Evolutionary conservation across 164 flowering plant species (phyloP).

Genomic region (Buxus sempervirens): DNA sequence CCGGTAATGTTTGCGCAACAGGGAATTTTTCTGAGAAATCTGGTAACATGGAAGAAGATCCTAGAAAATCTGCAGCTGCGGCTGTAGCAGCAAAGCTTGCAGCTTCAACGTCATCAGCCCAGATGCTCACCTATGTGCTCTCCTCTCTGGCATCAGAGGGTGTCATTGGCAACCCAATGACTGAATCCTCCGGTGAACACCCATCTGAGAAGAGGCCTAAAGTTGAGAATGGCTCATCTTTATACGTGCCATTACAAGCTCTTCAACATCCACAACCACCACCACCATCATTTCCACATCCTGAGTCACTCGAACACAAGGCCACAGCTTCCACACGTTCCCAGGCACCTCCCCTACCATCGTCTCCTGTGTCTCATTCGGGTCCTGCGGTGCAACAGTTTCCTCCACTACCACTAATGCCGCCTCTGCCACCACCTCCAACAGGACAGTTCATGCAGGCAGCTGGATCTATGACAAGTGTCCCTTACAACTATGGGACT

Average conservation of each 20-base stretch:
- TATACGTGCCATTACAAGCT: slow-evolving; percentile 40
- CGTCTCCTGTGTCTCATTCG: slow-evolving; percentile 36
- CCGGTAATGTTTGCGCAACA: slow-evolving; percentile 43
- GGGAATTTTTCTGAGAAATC: slow-evolving; percentile 32
- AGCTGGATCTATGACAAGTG: slow-evolving; percentile 43
- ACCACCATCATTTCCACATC: slow-evolving; percentile 34
- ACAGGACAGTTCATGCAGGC: slow-evolving; percentile 48
- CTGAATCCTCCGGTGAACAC: slow-evolving; percentile 43
- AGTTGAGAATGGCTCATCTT: slow-evolving; percentile 46
- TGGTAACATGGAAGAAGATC: slow-evolving; percentile 47
- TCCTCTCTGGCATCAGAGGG: slow-evolving; percentile 90
- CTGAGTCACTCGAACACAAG: slow-evolving; percentile 38
- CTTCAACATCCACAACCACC: slow-evolving; percentile 42
- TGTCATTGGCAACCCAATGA: slow-evolving; percentile 40
- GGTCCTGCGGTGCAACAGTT: slow-evolving; percentile 20
- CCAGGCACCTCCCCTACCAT: slow-evolving; percentile 43
- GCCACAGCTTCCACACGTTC: slow-evolving; percentile 27
- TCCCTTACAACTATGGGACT: slow-evolving; percentile 45
- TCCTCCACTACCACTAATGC: slow-evolving; percentile 34
- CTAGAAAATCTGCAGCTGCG: slow-evolving; percentile 77
- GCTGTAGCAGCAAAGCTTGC: slow-evolving; percentile 89
- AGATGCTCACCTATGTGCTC: slow-evolving; percentile 88
- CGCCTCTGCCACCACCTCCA: slow-evolving; percentile 48
- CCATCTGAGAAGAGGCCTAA: slow-evolving; percentile 67
- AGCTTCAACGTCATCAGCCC: slow-evolving; percentile 88